Evolutionary conservation across 2,329 filamentous ascomycete species (phyloP), one percentile per base, ranked within the genome.

Genomic region (Talaromyces sp.): DNA sequence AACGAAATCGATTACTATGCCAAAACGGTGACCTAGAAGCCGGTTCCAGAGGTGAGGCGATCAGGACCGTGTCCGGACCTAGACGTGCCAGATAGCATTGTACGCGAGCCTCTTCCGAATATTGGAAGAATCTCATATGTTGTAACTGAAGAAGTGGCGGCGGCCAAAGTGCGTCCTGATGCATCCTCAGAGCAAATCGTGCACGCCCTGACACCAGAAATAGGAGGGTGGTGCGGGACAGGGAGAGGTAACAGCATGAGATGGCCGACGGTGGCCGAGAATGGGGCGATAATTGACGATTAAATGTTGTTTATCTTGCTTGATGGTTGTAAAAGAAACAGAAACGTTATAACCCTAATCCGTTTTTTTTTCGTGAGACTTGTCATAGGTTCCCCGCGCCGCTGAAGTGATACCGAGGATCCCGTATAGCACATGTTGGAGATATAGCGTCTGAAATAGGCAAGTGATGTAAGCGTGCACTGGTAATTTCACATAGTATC

Each of bases 1-100:
- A 72, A 74, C 4, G 68, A 67, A 16, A 70, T 84, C 8, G 74
- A 81, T 27, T 83, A 82, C 61, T 78, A 81, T 64, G 68, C 83
- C 36, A 70, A 71, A 2, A 72, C 76, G 0, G 69, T 83, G 3
- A 72, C 69, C 0, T 84, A 70, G 68, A 68, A 61, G 36, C 42
- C 53, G 8, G 53, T 8, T 0, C 42, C 42, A 16, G 56, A 47
- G 2, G 23, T 23, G 23, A 23, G 2, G 23, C 23, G 23, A 23
- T 23, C 23, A 23, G 23, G 23, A 23, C 23, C 23, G 34, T 62
- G 55, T 47, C 56, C 50, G 5, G 51, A 59, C 27, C 9, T 62
- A 30, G 56, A 62, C 40, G 50, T 62, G n/a, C 60, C 60, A 3
- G 3, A 2, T 36, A 44, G 14, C 14, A 40, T 62, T 42, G 28